Percentiles rank a stretch among this genome's conserved stretches.
Conservation (phyloP, 2,329 filamentous ascomycete species). For the Penicillium oxalicum region DNA sequence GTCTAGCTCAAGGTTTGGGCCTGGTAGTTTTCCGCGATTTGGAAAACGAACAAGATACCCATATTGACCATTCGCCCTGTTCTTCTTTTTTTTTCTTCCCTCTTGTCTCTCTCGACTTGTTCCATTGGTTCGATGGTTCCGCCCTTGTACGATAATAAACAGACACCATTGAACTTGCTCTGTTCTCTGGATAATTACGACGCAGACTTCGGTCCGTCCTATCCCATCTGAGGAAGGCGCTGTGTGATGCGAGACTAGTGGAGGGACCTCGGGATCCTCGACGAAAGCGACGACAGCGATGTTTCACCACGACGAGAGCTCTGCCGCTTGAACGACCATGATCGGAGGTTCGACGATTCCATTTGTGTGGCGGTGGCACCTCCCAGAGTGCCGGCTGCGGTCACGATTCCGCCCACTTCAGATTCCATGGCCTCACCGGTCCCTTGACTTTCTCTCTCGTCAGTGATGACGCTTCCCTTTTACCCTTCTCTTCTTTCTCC, state of each 20-base stretch:
- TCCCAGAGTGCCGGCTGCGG: no score
- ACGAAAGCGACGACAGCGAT: constrained; percentile 24
- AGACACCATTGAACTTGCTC: constrained; percentile 23
- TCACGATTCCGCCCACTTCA: not conserved
- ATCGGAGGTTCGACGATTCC: not conserved
- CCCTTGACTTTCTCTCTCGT: not conserved
- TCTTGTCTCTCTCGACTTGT: constrained; percentile 15
- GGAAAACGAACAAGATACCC: constrained; percentile 31
- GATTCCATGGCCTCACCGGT: not conserved
- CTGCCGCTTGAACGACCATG: constrained; percentile 7
- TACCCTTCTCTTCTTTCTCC: constrained; percentile 11
- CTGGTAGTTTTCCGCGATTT: constrained; percentile 49
- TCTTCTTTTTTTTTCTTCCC: constrained; percentile 20
- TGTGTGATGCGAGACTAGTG: constrained; percentile 17
- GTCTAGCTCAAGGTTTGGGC: constrained; percentile 80
- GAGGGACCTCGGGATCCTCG: constrained; percentile 16
- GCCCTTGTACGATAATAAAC: constrained; percentile 45
- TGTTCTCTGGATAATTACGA: constrained; percentile 28
- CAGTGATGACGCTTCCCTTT: constrained; percentile 3
- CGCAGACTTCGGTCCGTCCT: constrained; percentile 19
- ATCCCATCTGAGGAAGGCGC: constrained; percentile 20
- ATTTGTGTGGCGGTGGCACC: not conserved
- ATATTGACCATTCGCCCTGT: constrained; percentile 32
- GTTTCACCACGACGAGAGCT: constrained; percentile 19
- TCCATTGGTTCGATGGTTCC: constrained; percentile 29